Evolutionary conservation across 75 land plant species (phyloP), one percentile per base, ranked within the genome.

Genomic region (Picea sitchensis): DNA sequence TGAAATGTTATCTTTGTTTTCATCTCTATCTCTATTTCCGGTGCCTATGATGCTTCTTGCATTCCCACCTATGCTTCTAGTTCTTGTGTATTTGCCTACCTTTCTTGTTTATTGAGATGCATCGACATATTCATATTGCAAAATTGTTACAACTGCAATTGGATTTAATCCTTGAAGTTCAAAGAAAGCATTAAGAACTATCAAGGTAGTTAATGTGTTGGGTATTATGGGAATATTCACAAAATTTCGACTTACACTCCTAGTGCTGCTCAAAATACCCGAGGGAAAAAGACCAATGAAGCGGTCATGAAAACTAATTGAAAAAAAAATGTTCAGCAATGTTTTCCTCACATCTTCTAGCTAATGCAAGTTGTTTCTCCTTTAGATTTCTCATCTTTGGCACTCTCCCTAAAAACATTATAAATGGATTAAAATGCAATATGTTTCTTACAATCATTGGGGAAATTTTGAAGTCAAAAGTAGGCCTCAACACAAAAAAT

Each of bases 321-420:
- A 44, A 18, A 83, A 89, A 81, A 82, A 86, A 62, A 77, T 76
- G 26, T 47, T 83, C 93, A 18, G 78, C 84, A 26, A 86, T 78
- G 1, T 62, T 92, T 64, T 84, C 99, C 21, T 83, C 87, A 0
- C 92, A 92, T 80, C 83, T 89, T 56, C 85, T 96, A 38, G 76
- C 85, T 51, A 91, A 91, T 88, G 96, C 99, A 75, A 96, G 99
- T 96, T 58, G 26, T 60, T 13, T 58, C 32, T 51, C 60, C 81
- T 47, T 77, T 14, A 17, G 5, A 59, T 62, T 18, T 58, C 23
- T 78, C 38, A 68, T 63, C 44, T 20, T 80, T 75, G n/a, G 54
- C 58, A 34, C 4, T 38, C 31, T 31, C 36, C 63, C 4, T 7
- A 17, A 67, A 41, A 3, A 67, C 31, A 67, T 14, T 34, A 23